Percentiles rank a stretch among this genome's conserved stretches.
Conservation (phyloP, 2,329 filamentous ascomycete species). For the Trichoderma aggressivum region DNA sequence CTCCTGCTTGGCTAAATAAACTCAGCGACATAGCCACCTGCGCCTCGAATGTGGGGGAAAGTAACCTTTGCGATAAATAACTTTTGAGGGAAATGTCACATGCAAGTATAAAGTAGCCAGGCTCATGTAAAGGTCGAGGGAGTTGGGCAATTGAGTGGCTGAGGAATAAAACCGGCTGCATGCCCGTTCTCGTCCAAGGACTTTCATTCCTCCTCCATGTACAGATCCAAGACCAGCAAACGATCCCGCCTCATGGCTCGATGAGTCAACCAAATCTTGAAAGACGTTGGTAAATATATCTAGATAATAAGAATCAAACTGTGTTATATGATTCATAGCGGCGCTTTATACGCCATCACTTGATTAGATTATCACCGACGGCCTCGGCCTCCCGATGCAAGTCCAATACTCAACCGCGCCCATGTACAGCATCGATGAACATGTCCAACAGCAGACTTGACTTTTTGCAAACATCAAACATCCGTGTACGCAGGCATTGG, state of each 20-base stretch:
- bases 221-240: background rate
- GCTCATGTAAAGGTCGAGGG: background rate
- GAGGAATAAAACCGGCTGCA: background rate
- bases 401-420: background rate
- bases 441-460: background rate
- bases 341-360: background rate
- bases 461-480: background rate
- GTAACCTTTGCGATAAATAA: background rate
- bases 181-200: background rate
- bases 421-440: background rate
- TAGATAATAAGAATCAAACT: background rate
- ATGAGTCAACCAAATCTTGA: background rate
- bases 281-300: background rate
- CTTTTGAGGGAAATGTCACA: background rate
- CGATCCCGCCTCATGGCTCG: background rate
- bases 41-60: background rate
- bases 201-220: background rate
- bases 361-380: background rate
- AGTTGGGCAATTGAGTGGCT: background rate
- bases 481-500: slow-evolving; percentile 38
- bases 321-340: background rate
- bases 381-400: too few relatives aligned
- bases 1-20: background rate
- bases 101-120: background rate
- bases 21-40: background rate